Percentiles rank a stretch among this genome's conserved stretches.
Conservation (phyloP, 2,329 filamentous ascomycete species). For the Cryphonectria carpinicola region DNA sequence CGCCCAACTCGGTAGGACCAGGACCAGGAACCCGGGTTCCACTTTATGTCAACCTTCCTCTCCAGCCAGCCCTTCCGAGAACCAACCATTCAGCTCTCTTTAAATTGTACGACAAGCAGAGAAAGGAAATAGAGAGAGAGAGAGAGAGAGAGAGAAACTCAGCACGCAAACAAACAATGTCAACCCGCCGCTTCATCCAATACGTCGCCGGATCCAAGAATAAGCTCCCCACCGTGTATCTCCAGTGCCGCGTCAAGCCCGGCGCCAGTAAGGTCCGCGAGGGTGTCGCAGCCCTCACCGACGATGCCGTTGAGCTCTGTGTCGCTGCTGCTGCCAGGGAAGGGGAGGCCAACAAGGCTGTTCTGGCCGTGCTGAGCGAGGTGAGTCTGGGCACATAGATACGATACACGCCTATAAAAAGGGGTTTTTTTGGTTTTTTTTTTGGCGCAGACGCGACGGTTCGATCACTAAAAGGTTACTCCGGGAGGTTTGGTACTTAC, state of each 20-base stretch:
- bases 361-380: constrained; percentile 64
- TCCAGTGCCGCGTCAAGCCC: constrained; percentile 70
- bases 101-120: background rate
- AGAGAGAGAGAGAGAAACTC: background rate
- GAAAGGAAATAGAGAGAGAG: background rate
- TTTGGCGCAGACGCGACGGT: background rate
- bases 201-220: constrained; percentile 55
- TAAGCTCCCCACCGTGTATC: constrained; percentile 53
- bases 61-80: background rate
- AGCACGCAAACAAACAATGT: constrained; percentile 11
- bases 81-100: background rate
- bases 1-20: background rate
- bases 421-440: no score
- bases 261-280: constrained; percentile 64
- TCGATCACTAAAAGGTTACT: no score
- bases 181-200: constrained; percentile 30
- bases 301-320: constrained; percentile 64
- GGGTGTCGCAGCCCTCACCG: constrained; percentile 60
- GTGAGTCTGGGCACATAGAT: constrained; percentile 41
- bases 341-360: constrained; percentile 71
- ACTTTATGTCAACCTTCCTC: background rate
- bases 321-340: constrained; percentile 68
- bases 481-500: background rate
- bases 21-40: background rate
- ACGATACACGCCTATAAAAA: no score